Evolutionary conservation across 805 yeast species (phyloP).

Genomic region (Saccharomycopsis amapae): DNA sequence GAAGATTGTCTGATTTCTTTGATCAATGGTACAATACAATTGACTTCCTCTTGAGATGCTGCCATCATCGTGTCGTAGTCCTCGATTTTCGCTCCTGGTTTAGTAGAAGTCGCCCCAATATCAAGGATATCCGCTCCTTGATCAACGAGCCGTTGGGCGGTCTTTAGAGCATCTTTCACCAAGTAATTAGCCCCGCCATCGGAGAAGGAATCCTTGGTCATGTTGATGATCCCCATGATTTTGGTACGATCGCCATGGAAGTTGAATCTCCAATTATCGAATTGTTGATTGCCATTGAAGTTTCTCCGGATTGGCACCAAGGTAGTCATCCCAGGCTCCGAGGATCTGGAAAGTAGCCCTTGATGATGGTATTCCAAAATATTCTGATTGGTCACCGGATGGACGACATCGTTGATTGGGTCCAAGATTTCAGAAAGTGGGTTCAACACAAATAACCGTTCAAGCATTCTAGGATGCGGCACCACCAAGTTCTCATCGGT

Average conservation of each 20-base stretch:
- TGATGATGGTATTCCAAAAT: constrained; percentile 52
- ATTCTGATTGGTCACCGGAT: constrained; percentile 86
- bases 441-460: constrained; percentile 80
- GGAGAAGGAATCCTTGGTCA: constrained; percentile 92
- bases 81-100: constrained; percentile 57
- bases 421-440: constrained; percentile 80
- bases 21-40: constrained; percentile 65
- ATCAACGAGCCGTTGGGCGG: constrained; percentile 42
- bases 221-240: constrained; percentile 82
- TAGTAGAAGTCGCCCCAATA: constrained; percentile 90
- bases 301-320: constrained; percentile 8
- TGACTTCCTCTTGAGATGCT: constrained; percentile 60
- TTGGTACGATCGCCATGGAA: constrained; percentile 42
- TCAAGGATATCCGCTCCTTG: constrained; percentile 76
- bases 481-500: constrained; percentile 39
- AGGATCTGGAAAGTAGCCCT: constrained; percentile 31
- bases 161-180: constrained; percentile 35
- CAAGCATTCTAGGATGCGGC: constrained; percentile 86
- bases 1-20: constrained; percentile 45
- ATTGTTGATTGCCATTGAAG: not conserved
- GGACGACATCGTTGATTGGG: constrained; percentile 43
- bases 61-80: constrained; percentile 27
- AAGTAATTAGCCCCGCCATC: constrained; percentile 63
- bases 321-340: constrained; percentile 5
- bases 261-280: constrained; percentile 6